Percentiles rank a stretch among this genome's conserved stretches.
Evolutionary conservation across 2,329 filamentous ascomycete genomes (phyloP).

Genomic region (Lachnellula cervina): DNA sequence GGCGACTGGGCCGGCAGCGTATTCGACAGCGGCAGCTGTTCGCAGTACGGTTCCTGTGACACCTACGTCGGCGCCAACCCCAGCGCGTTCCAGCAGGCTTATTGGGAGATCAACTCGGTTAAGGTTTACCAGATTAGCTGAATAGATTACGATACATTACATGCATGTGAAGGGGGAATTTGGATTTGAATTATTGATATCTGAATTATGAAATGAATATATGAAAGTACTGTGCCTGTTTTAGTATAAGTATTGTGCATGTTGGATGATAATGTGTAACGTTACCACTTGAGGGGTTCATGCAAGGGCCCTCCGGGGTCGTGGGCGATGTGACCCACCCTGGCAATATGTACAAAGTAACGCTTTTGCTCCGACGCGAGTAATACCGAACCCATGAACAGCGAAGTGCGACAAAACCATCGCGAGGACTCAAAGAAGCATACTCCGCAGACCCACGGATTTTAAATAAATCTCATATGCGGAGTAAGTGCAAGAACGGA

Average conservation of each 20-base stretch:
- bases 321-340: not conserved
- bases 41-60: slow-evolving; percentile 14
- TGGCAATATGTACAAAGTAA: not conserved
- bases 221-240: not conserved
- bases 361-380: not conserved
- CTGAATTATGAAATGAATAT: not conserved
- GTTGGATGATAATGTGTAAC: not conserved
- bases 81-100: slow-evolving; percentile 21
- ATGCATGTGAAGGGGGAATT: not conserved
- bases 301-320: not conserved
- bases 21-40: slow-evolving; percentile 14
- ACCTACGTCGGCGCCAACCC: slow-evolving; percentile 24
- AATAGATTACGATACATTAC: no score
- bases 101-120: slow-evolving; percentile 26
- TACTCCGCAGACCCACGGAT: not conserved
- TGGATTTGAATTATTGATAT: not conserved
- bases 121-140: slow-evolving; percentile 23
- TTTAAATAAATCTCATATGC: not conserved
- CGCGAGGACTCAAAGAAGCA: not conserved
- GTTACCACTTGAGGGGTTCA: not conserved
- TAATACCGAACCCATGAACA: not conserved
- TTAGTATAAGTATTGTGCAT: not conserved
- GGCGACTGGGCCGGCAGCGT: slow-evolving; percentile 45
- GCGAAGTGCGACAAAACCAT: not conserved
- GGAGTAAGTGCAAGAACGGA: not conserved